phyloP scores from a whole-genome alignment of 352 stramenopile species.

The Pythium folliculosum region DNA sequence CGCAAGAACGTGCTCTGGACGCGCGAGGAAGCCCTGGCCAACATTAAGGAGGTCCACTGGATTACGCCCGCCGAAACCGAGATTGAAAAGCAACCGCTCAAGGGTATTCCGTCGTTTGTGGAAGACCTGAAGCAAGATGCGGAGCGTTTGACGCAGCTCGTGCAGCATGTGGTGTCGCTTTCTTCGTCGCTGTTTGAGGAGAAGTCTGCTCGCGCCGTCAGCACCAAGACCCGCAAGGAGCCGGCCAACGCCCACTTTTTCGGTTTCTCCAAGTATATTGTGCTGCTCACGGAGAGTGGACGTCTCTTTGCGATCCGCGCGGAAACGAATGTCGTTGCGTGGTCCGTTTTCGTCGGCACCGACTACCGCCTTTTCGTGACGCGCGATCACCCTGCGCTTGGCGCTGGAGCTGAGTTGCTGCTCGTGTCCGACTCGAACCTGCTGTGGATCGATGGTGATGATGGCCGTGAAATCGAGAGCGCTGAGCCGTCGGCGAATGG shows the following conservation, averaged over 20 bases:
- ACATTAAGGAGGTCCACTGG: constrained; percentile 77
- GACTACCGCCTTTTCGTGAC: constrained; percentile 80
- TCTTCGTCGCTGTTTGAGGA: constrained; percentile 55
- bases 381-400: constrained; percentile 74
- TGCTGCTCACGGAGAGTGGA: constrained; percentile 71
- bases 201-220: constrained; percentile 26
- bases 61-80: constrained; percentile 76
- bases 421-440: constrained; percentile 66
- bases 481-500: constrained; percentile 24
- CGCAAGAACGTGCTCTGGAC: constrained; percentile 57
- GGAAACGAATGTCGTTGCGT: constrained; percentile 70
- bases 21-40: constrained; percentile 78
- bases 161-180: constrained; percentile 46
- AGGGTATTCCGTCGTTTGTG: constrained; percentile 67
- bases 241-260: constrained; percentile 76
- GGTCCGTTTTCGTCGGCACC: constrained; percentile 65
- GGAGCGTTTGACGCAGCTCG: constrained; percentile 52
- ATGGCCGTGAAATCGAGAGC: constrained; percentile 50
- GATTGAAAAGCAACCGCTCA: constrained; percentile 74
- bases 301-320: constrained; percentile 83
- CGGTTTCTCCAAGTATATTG: constrained; percentile 83
- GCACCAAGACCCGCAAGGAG: constrained; percentile 46
- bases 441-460: constrained; percentile 72
- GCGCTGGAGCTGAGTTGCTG: constrained; percentile 68
- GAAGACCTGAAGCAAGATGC: constrained; percentile 71